Evolutionary conservation across 495 filamentous ascomycete species (phyloP).

Genomic region (Aspergillus panamensis): DNA sequence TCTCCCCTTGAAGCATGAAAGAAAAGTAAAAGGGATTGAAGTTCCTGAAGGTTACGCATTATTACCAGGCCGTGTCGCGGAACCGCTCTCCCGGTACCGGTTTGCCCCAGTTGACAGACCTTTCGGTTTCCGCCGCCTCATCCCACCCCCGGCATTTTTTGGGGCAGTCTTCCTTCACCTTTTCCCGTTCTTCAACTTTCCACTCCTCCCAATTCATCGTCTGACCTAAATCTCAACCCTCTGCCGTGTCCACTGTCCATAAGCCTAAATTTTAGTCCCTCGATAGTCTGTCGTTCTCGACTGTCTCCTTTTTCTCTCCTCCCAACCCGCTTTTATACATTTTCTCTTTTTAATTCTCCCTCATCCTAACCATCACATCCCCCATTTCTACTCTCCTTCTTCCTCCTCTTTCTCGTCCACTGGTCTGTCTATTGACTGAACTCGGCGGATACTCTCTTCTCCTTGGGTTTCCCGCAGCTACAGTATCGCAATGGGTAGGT

Average conservation of each 20-base stretch:
- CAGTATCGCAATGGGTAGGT: conserved; percentile 14
- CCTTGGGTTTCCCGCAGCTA: not conserved
- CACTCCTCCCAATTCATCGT: conserved; percentile 8
- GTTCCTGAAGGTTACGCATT: conserved; percentile 18
- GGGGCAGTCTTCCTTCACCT: conserved; percentile 10
- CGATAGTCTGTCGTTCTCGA: conserved; percentile 1
- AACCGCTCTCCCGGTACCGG: conserved; percentile 27
- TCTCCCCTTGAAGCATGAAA: conserved; percentile 7
- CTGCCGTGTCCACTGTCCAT: conserved; percentile 15
- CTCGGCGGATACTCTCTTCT: not conserved
- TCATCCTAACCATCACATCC: not conserved
- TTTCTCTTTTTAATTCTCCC: not conserved
- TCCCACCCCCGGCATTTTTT: conserved; percentile 22
- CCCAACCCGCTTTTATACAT: not conserved
- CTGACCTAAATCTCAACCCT: conserved; percentile 5
- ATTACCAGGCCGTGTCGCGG: conserved; percentile 19
- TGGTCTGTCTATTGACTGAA: not conserved
- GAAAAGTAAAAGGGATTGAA: not conserved
- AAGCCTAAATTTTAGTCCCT: conserved; percentile 5
- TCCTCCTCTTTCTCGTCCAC: not conserved
- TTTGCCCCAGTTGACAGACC: conserved; percentile 26
- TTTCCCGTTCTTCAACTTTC: not conserved
- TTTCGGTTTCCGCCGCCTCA: conserved; percentile 27
- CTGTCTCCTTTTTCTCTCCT: conserved; percentile 2
- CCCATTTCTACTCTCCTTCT: not conserved